These are phyloP conservation scores for Escovopsis sp. DNA, from an alignment of 2,329 filamentous ascomycete species.

Conservation along the genomic window DNA sequence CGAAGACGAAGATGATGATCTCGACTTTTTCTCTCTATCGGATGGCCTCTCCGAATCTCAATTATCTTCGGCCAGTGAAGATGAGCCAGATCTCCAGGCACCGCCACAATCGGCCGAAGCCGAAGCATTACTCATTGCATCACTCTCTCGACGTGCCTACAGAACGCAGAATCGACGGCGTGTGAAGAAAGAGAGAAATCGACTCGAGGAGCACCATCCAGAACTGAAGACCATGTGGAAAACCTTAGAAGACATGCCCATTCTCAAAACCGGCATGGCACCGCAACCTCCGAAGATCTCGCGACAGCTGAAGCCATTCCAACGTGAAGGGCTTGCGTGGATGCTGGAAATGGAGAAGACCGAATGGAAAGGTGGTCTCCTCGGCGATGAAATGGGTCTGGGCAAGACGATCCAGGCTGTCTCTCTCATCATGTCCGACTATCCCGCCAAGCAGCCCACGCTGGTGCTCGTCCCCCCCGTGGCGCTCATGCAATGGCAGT, in stretches of 20 bases:
- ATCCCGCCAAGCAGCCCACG: slow-evolving; percentile 66
- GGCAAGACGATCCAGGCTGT: slow-evolving; percentile 98
- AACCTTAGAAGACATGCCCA: slow-evolving; percentile 51
- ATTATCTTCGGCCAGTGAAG: too few relatives aligned
- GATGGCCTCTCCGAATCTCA: too few relatives aligned
- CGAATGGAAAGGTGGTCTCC: slow-evolving; percentile 72
- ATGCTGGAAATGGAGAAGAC: slow-evolving; percentile 82
- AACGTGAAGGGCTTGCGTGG: slow-evolving; percentile 87
- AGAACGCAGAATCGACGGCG: slow-evolving; percentile 14
- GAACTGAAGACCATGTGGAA: slow-evolving; percentile 75
- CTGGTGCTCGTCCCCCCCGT: slow-evolving; percentile 86
- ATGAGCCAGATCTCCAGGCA: too few relatives aligned
- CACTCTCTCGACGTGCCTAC: slow-evolving; percentile 20
- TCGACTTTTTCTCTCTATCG: too few relatives aligned
- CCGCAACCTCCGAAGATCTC: slow-evolving; percentile 54
- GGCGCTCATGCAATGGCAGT: slow-evolving; percentile 89
- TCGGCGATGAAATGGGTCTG: slow-evolving; percentile 97
- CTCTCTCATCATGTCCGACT: slow-evolving; percentile 96
- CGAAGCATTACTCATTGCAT: neutral
- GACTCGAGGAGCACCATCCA: slow-evolving; percentile 64
- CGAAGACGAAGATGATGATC: too few relatives aligned
- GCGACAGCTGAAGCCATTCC: slow-evolving; percentile 79
- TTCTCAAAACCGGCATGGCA: slow-evolving; percentile 40
- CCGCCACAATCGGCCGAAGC: too few relatives aligned
- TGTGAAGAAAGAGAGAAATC: slow-evolving; percentile 38